Evolutionary conservation across 2,329 filamentous ascomycete genomes (phyloP).

Genomic region (Xenosphaeropsis pyriputrescens): DNA sequence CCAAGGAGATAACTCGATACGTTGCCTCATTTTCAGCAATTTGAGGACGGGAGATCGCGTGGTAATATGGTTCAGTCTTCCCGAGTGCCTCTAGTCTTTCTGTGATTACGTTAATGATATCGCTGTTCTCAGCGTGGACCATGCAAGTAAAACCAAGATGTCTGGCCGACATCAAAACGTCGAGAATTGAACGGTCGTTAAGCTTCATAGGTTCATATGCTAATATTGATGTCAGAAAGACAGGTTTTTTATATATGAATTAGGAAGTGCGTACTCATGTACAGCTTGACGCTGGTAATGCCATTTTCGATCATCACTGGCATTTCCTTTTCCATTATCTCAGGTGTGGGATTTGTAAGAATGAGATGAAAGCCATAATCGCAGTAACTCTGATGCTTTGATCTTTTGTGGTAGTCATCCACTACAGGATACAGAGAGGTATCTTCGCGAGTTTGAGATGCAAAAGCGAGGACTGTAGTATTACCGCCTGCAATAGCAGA

Average conservation of each 20-base stretch:
- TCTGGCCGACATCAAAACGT: slow-evolving; percentile 29
- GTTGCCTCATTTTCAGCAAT: slow-evolving; percentile 32
- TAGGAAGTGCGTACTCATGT: slow-evolving; percentile 23
- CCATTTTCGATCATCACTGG: slow-evolving; percentile 24
- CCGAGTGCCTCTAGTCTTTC: slow-evolving; percentile 23
- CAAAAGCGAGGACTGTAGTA: slow-evolving; percentile 43
- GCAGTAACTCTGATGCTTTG: slow-evolving; percentile 30
- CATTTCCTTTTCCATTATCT: slow-evolving; percentile 25
- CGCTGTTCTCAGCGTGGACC: slow-evolving; percentile 32
- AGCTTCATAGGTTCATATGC: slow-evolving; percentile 32
- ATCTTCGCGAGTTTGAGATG: slow-evolving; percentile 31
- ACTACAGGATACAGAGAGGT: slow-evolving; percentile 29
- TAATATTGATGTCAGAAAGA: no score
- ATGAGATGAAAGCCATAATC: slow-evolving; percentile 43
- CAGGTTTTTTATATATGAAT: no score
- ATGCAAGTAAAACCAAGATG: slow-evolving; percentile 29
- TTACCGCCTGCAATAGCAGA: slow-evolving; percentile 42
- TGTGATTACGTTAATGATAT: slow-evolving; percentile 28
- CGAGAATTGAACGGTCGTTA: slow-evolving; percentile 31
- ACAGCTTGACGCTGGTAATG: slow-evolving; percentile 32
- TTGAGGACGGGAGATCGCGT: slow-evolving; percentile 28
- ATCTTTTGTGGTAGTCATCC: slow-evolving; percentile 28
- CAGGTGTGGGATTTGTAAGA: slow-evolving; percentile 26
- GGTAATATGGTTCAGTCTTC: slow-evolving; percentile 26
- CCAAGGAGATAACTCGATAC: slow-evolving; percentile 32